Evolutionary conservation across 129 eudicot genomes (phyloP).

Genomic region (Erigeron canadensis): DNA sequence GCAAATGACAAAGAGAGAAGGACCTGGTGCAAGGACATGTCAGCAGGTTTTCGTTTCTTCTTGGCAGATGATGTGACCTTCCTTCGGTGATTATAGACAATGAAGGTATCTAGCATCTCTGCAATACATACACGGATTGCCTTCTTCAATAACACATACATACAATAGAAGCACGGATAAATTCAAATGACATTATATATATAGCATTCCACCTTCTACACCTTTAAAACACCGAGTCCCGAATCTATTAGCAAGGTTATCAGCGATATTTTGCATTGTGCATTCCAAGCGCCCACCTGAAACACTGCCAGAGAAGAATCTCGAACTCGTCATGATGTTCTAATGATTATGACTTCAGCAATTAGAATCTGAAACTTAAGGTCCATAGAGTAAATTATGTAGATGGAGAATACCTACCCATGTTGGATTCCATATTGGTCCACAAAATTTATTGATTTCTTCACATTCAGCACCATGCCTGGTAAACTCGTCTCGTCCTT

Average conservation of each 20-base stretch:
- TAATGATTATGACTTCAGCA: too few species aligned
- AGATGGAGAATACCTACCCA: constrained; percentile 36
- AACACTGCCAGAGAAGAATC: constrained; percentile 49
- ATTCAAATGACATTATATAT: not conserved
- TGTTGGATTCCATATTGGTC: constrained; percentile 80
- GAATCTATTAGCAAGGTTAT: constrained; percentile 62
- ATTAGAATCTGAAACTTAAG: constrained; percentile 7
- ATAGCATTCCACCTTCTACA: constrained; percentile 54
- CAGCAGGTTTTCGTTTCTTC: constrained; percentile 72
- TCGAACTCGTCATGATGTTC: too few species aligned
- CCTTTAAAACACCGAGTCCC: constrained; percentile 64
- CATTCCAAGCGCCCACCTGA: constrained; percentile 96
- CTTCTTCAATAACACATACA: constrained; percentile 18
- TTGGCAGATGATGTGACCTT: constrained; percentile 99
- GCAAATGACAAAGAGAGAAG: constrained; percentile 21
- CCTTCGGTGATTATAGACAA: constrained; percentile 83
- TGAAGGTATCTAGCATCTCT: constrained; percentile 87
- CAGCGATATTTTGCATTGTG: constrained; percentile 99
- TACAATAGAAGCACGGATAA: not conserved
- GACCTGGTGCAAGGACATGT: constrained; percentile 91
- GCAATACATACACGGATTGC: constrained; percentile 28
- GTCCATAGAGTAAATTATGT: constrained; percentile 21
- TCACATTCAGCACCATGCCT: constrained; percentile 89
- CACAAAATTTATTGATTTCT: constrained; percentile 60
- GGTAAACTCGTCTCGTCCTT: constrained; percentile 71